Evolutionary conservation across 805 yeast genomes (phyloP).

Genomic region (Grigorovia jiainica): DNA sequence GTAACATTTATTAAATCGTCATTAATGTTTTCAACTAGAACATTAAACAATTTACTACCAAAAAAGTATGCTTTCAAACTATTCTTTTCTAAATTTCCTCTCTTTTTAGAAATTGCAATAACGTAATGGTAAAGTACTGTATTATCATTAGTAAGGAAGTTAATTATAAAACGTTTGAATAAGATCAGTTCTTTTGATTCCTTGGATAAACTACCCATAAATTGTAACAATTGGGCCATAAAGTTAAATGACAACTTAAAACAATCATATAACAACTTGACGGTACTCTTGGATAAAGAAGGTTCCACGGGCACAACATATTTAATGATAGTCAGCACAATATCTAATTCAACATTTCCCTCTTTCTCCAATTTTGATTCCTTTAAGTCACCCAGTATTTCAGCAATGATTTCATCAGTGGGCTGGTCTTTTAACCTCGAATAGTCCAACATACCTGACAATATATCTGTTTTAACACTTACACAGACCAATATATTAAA

Average conservation of each 20-base stretch:
- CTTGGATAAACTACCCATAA: constrained; percentile 4
- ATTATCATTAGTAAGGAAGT: constrained; percentile 6
- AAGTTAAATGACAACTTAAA: constrained; percentile 9
- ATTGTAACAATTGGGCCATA: constrained; percentile 16
- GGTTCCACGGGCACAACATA: constrained; percentile 18
- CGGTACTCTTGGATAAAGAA: constrained; percentile 11
- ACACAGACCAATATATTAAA: no score
- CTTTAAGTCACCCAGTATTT: no score
- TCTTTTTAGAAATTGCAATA: background rate
- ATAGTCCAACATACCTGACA: no score
- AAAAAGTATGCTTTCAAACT: constrained; percentile 18
- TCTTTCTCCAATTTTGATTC: no score
- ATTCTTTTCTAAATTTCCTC: background rate
- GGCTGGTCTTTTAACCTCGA: no score
- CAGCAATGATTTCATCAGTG: no score
- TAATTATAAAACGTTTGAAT: constrained; percentile 9
- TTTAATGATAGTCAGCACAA: constrained; percentile 9
- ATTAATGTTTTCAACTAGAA: constrained; percentile 5
- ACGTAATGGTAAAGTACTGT: constrained; percentile 12
- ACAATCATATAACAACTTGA: constrained; percentile 5
- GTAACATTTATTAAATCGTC: background rate
- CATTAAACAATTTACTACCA: constrained; percentile 28
- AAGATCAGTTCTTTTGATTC: constrained; percentile 6
- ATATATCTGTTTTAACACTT: no score
- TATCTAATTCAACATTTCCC: constrained; percentile 4